Percentiles rank a stretch among this genome's conserved stretches.
These are phyloP conservation scores for Alloteropsis angusta DNA, from an alignment of 202 grass and related monocot genomes.

Conservation along the genomic window DNA sequence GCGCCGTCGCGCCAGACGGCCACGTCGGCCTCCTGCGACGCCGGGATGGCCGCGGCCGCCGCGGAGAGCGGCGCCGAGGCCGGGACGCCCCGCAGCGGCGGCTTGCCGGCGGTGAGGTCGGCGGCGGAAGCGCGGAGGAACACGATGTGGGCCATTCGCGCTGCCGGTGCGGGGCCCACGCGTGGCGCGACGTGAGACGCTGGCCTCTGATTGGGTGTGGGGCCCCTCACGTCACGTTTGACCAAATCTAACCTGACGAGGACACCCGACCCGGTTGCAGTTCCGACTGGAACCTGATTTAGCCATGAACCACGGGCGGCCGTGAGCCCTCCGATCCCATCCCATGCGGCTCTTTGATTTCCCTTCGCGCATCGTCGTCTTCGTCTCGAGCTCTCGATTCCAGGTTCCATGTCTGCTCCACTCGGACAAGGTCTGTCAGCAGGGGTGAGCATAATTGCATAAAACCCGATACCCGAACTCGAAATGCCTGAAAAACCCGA, in stretches of 20 bases:
- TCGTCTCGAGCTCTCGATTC: neutral
- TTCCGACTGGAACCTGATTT: no score
- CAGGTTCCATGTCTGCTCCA: no score
- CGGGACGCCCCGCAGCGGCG: slow-evolving; percentile 31
- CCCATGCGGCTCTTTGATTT: no score
- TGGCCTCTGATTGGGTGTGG: neutral
- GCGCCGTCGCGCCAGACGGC: slow-evolving; percentile 21
- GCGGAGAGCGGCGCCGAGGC: slow-evolving; percentile 36
- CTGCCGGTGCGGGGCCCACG: neutral
- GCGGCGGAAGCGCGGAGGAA: slow-evolving; percentile 36
- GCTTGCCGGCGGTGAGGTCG: slow-evolving; percentile 62
- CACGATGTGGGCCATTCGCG: slow-evolving; percentile 48
- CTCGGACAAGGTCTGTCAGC: no score
- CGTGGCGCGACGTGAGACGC: neutral
- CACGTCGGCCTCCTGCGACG: slow-evolving; percentile 42
- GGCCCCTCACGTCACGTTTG: neutral
- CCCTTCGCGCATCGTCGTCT: no score
- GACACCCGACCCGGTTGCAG: no score
- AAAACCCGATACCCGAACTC: no score
- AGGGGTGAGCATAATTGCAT: no score
- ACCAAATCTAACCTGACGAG: neutral
- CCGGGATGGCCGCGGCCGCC: slow-evolving; percentile 34
- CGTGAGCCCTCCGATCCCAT: no score
- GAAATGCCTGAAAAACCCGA: no score
- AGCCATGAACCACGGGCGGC: no score